Conservation (phyloP, 495 filamentous ascomycete genomes). For the Aspergillus biplanus region DNA sequence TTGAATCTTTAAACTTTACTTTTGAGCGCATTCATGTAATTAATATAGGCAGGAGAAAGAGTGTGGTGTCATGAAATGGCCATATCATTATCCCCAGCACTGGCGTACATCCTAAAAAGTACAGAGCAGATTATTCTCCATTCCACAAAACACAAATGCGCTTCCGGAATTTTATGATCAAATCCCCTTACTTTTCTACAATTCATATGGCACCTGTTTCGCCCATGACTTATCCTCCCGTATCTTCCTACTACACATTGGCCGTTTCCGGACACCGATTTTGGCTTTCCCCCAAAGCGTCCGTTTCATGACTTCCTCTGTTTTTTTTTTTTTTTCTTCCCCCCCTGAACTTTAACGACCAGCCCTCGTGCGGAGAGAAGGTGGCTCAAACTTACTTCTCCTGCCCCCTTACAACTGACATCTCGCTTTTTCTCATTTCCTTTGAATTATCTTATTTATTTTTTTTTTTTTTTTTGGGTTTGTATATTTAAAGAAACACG, state of each 20-base stretch:
- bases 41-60: too few relatives aligned
- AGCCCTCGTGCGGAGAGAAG: background rate
- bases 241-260: background rate
- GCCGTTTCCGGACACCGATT: conserved; percentile 6
- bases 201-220: too few relatives aligned
- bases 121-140: too few relatives aligned
- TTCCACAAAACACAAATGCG: too few relatives aligned
- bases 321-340: too few relatives aligned
- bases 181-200: too few relatives aligned
- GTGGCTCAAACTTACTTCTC: background rate
- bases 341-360: background rate
- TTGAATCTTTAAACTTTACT: background rate
- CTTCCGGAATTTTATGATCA: too few relatives aligned
- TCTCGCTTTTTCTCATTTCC: background rate
- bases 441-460: background rate
- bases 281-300: background rate
- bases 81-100: too few relatives aligned
- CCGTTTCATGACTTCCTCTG: too few relatives aligned
- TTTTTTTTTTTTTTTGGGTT: background rate
- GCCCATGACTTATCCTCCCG: background rate
- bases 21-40: background rate
- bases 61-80: too few relatives aligned
- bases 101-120: too few relatives aligned
- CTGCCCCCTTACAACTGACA: background rate
- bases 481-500: background rate